A percentile compares a stretch with the other conserved stretches of the same genome.
Conservation (phyloP, 2,329 filamentous ascomycete genomes). For the Pseudogymnoascus sp. region DNA sequence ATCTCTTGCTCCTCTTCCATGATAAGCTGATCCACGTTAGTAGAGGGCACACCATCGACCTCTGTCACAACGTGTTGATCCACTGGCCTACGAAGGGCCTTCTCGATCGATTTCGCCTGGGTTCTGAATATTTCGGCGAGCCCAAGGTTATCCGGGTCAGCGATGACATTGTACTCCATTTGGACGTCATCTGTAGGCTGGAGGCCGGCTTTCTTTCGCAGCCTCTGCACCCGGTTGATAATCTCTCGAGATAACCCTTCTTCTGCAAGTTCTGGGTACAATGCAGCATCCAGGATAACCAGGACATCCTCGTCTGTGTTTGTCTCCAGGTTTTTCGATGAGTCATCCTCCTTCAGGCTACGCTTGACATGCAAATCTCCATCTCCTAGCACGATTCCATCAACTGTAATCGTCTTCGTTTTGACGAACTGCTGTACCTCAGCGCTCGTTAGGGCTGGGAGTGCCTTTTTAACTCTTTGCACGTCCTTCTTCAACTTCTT, state of each 20-base stretch:
- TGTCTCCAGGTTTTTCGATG: conserved; percentile 68
- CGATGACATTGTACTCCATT: conserved; percentile 82
- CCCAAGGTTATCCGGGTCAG: conserved; percentile 69
- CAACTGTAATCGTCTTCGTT: conserved; percentile 68
- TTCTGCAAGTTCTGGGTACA: conserved; percentile 76
- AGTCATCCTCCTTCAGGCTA: conserved; percentile 63
- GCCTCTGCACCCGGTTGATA: conserved; percentile 82
- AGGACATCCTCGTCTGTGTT: conserved; percentile 87
- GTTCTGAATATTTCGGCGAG: conserved; percentile 60
- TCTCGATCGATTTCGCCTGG: conserved; percentile 62
- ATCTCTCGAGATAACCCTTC: conserved; percentile 89
- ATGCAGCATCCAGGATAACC: conserved; percentile 74
- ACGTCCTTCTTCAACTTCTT: conserved; percentile 98
- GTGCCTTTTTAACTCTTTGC: conserved; percentile 79
- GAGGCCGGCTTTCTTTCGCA: conserved; percentile 89
- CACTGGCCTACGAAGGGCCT: conserved; percentile 66
- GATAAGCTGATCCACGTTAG: conserved; percentile 52
- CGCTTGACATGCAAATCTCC: conserved; percentile 80
- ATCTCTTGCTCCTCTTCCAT: conserved; percentile 78
- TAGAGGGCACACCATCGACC: conserved; percentile 45
- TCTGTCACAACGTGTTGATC: conserved; percentile 58
- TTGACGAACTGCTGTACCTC: conserved; percentile 73
- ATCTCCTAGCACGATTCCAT: conserved; percentile 73
- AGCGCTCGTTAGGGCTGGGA: conserved; percentile 68
- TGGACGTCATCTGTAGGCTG: conserved; percentile 88